Evolutionary conservation across 805 yeast genomes (phyloP), one percentile per base, ranked within the genome.

Genomic region (Candida jianshihensis): DNA sequence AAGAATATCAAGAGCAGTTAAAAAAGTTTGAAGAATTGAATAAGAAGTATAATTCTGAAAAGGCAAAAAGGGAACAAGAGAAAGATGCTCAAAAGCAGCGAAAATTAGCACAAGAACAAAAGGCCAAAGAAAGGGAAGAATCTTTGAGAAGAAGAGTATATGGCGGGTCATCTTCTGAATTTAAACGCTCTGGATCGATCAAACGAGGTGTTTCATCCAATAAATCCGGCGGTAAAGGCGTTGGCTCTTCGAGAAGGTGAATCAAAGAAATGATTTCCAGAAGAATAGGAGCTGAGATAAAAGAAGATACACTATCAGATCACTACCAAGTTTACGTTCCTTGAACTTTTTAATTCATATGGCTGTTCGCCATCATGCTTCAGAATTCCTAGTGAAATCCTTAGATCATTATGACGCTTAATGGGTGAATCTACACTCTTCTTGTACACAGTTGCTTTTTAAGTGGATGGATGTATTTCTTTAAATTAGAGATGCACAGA

Each of bases 11-110:
- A 8, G 22, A 31, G 15, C 54, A 54, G 31, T 37, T 48, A 35
- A 51, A 36, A 48, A 57, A 34, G 44, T 56, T 41, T 37, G 59
- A 51, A 32, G 55, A 42, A 36, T 43, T 55, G 48, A 53, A 44
- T 35, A 53, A 43, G 34, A 45, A 46, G 30, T 51, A 38, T 31
- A 48, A 48, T 12, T 33, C 38, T 3, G 52, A 53, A 35, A 51
- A 47, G 15, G 44, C 37, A 27, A 48, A 37, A 31, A 40, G 36
- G 30, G 59, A 55, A 25, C 52, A 46, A n/a, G 54, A 53, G 37
- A 49, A 40, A 34, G 51, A 46, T 34, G 30, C 34, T n/a, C 31
- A 32, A 12, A 42, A 39, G 21, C 46, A 42, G 25, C 45, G 34
- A 35, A 45, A 41, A 26, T 32, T 19, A 3, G 43, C 44, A 0